phyloP scores from a whole-genome alignment of 1,284 basidiomycete species.

The Rhodotorula sp. region DNA sequence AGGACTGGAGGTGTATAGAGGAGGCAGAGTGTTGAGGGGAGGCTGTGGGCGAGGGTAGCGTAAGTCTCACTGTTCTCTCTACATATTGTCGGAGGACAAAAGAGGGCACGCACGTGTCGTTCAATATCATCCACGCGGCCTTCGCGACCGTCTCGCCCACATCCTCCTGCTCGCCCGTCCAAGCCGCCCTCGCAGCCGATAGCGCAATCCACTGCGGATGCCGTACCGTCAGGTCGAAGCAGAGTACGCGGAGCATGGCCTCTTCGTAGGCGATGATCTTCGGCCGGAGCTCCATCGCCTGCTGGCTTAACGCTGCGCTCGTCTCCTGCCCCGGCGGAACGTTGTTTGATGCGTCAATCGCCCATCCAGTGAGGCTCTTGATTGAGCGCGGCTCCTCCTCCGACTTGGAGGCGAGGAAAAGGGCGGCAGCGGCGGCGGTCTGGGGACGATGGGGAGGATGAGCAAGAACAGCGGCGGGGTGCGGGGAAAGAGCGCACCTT shows the following conservation, averaged over 20 bases:
- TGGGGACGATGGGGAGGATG: neutral
- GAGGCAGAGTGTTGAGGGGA: slow-evolving; percentile 17
- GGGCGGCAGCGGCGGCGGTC: slow-evolving; percentile 37
- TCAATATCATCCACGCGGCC: slow-evolving; percentile 34
- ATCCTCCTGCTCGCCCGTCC: slow-evolving; percentile 10
- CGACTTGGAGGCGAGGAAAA: slow-evolving; percentile 48
- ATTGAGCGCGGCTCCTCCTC: slow-evolving; percentile 43
- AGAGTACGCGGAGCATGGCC: slow-evolving; percentile 42
- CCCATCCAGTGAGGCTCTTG: slow-evolving; percentile 37
- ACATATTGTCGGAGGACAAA: neutral
- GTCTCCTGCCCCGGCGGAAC: neutral
- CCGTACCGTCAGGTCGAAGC: slow-evolving; percentile 46
- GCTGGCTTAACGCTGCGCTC: neutral
- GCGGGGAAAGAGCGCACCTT: slow-evolving; percentile 14
- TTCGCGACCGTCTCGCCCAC: slow-evolving; percentile 9
- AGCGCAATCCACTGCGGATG: slow-evolving; percentile 42
- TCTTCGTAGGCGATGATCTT: slow-evolving; percentile 45
- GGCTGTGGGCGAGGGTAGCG: neutral
- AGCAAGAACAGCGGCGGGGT: too few relatives aligned
- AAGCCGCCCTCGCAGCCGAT: slow-evolving; percentile 14
- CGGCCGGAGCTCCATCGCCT: slow-evolving; percentile 16
- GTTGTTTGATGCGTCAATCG: too few relatives aligned
- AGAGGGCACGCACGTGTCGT: slow-evolving; percentile 38
- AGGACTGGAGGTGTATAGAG: slow-evolving; percentile 23
- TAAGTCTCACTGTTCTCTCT: neutral